Percentiles rank a stretch among this genome's conserved stretches.
Conservation (phyloP, 768 basidiomycete genomes). For the Lactifluus subvellereus region DNA sequence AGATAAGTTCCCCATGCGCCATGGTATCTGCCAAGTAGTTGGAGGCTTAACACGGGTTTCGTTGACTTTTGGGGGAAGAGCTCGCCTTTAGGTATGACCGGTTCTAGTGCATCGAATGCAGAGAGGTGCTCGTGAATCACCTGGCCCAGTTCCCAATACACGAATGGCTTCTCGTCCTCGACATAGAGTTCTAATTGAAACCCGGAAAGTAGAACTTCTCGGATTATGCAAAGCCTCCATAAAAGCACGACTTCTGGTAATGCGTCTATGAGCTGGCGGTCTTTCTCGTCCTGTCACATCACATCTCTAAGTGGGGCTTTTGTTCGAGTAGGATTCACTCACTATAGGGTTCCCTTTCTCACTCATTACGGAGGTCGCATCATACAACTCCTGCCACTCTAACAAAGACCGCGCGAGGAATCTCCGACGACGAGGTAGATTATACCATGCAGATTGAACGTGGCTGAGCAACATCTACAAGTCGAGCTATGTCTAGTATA, state of each 20-base stretch:
- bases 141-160: slow-evolving; percentile 66
- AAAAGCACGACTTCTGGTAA: slow-evolving; percentile 45
- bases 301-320: background rate
- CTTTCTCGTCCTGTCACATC: slow-evolving; percentile 20
- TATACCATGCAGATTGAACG: slow-evolving; percentile 58
- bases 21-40: slow-evolving; percentile 4
- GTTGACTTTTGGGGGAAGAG: background rate
- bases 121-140: slow-evolving; percentile 53
- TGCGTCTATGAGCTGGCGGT: slow-evolving; percentile 11
- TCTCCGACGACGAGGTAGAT: slow-evolving; percentile 61
- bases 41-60: background rate
- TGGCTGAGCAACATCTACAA: slow-evolving; percentile 53
- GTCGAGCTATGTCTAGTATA: slow-evolving; percentile 2
- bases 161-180: slow-evolving; percentile 59
- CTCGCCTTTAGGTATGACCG: slow-evolving; percentile 38
- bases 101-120: slow-evolving; percentile 45
- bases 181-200: slow-evolving; percentile 73
- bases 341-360: slow-evolving; percentile 24
- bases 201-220: slow-evolving; percentile 68
- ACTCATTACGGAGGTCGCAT: slow-evolving; percentile 34
- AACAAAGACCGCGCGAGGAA: slow-evolving; percentile 56
- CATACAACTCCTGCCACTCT: slow-evolving; percentile 63
- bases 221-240: slow-evolving; percentile 55
- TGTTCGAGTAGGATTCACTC: slow-evolving; percentile 6
- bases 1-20: slow-evolving; percentile 9